phyloP scores from a whole-genome alignment of 2,329 filamentous ascomycete genomes.

The Aspergillus fijiensis region DNA sequence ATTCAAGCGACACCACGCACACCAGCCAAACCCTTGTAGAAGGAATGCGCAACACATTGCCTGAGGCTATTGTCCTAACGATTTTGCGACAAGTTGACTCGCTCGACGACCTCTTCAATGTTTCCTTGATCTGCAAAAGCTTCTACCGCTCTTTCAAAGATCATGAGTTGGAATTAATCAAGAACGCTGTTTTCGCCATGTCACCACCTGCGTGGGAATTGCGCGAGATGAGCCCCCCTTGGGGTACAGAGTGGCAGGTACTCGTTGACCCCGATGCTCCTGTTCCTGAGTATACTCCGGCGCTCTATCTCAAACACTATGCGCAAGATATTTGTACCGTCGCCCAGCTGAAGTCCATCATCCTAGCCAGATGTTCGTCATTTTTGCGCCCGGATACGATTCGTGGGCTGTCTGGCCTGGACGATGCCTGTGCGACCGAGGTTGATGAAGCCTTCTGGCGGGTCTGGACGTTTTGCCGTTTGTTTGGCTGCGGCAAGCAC shows the following conservation, averaged over 20 bases:
- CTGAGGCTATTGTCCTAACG: constrained; percentile 52
- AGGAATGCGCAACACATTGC: constrained; percentile 44
- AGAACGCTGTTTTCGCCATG: constrained; percentile 51
- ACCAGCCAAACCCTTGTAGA: constrained; percentile 20
- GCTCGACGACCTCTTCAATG: constrained; percentile 56
- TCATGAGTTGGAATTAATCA: constrained; percentile 56
- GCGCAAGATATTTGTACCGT: constrained; percentile 55
- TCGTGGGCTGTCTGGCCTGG: constrained; percentile 51
- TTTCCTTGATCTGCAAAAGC: constrained; percentile 54
- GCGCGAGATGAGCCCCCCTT: constrained; percentile 57
- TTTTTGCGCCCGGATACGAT: constrained; percentile 59
- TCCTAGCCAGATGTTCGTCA: constrained; percentile 56
- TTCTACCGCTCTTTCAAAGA: constrained; percentile 60
- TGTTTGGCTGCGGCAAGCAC: constrained; percentile 60
- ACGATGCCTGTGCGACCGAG: constrained; percentile 48
- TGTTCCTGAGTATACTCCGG: constrained; percentile 54
- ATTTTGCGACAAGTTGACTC: constrained; percentile 52
- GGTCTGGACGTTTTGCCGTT: constrained; percentile 65
- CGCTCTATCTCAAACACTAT: constrained; percentile 53
- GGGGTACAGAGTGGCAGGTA: constrained; percentile 42
- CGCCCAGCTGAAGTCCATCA: constrained; percentile 55
- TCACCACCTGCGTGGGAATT: constrained; percentile 62
- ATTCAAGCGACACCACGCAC: constrained; percentile 2
- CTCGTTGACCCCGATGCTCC: constrained; percentile 48
- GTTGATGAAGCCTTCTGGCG: constrained; percentile 65